Evolutionary conservation across 2,329 filamentous ascomycete genomes (phyloP).

Genomic region (Stagonosporopsis tanaceti): DNA sequence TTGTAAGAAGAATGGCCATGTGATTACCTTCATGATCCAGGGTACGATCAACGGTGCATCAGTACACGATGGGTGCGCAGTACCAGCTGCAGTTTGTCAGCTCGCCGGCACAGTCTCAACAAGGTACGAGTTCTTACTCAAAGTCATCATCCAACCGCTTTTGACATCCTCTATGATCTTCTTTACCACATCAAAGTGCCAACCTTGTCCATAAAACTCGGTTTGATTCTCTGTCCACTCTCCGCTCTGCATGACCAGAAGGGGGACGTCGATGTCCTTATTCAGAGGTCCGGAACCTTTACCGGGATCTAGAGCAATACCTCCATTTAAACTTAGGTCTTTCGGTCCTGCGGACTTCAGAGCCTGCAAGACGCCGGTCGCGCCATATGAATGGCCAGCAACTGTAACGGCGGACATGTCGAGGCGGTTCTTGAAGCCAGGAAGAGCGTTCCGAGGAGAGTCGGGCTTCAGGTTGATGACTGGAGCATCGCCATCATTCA

Average conservation of each 20-base stretch:
- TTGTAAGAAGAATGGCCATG: neutral
- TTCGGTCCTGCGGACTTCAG: slow-evolving; percentile 59
- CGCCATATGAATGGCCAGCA: slow-evolving; percentile 71
- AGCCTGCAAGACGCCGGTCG: slow-evolving; percentile 68
- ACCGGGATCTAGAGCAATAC: slow-evolving; percentile 70
- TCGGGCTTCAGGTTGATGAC: slow-evolving; percentile 56
- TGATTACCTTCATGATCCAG: slow-evolving; percentile 58
- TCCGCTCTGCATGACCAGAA: slow-evolving; percentile 69
- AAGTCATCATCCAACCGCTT: slow-evolving; percentile 57
- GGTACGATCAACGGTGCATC: slow-evolving; percentile 73
- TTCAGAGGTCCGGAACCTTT: slow-evolving; percentile 71
- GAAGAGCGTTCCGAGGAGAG: slow-evolving; percentile 55
- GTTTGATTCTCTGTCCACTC: slow-evolving; percentile 68
- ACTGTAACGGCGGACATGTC: slow-evolving; percentile 65
- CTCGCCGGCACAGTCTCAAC: neutral
- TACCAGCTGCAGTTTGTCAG: slow-evolving; percentile 32
- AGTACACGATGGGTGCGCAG: slow-evolving; percentile 69
- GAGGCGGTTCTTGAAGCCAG: slow-evolving; percentile 62
- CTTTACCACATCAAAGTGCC: slow-evolving; percentile 70
- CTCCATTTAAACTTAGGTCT: slow-evolving; percentile 61
- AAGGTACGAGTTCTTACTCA: slow-evolving; percentile 35
- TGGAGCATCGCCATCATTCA: slow-evolving; percentile 50
- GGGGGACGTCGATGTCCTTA: slow-evolving; percentile 64
- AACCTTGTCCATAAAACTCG: slow-evolving; percentile 66
- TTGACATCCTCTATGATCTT: slow-evolving; percentile 62